These are phyloP conservation scores for Pyropia yezoensis DNA, from an alignment of 23 red algal genomes.

Conservation along the genomic window DNA sequence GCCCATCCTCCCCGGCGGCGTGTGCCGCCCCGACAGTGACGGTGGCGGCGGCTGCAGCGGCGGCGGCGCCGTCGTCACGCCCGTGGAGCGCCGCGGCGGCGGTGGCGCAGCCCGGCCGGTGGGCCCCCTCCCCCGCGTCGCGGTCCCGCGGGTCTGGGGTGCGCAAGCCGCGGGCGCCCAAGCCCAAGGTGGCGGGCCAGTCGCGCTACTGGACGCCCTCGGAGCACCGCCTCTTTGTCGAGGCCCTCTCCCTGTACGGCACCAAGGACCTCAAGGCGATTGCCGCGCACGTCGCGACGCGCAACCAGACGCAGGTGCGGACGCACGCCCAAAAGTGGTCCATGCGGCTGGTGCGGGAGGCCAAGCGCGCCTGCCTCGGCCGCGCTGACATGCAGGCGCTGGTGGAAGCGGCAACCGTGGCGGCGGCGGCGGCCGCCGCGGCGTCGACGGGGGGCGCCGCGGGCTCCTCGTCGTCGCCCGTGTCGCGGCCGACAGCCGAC, in stretches of 20 bases:
- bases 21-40: too few relatives aligned
- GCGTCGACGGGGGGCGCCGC: too few relatives aligned
- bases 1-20: too few relatives aligned
- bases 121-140: too few relatives aligned
- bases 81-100: too few relatives aligned
- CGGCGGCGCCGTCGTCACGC: too few relatives aligned
- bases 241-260: constrained; percentile 71
- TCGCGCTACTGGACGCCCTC: constrained; percentile 83
- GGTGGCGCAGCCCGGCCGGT: too few relatives aligned
- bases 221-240: constrained; percentile 84
- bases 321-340: constrained; percentile 93
- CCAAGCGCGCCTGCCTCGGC: constrained; percentile 30
- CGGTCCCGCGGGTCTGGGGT: too few relatives aligned
- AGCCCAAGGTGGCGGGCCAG: constrained; percentile 50
- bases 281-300: constrained; percentile 65
- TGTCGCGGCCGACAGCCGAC: background rate
- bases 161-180: constrained; percentile 32
- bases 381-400: constrained; percentile 1
- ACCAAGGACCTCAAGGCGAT: constrained; percentile 83
- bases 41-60: too few relatives aligned
- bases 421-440: background rate
- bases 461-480: background rate
- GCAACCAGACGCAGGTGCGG: constrained; percentile 77
- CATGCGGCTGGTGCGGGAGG: constrained; percentile 82
- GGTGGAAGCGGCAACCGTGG: background rate